Evolutionary conservation across 2,329 filamentous ascomycete genomes (phyloP).

Genomic region (Cladosporium halotolerans): DNA sequence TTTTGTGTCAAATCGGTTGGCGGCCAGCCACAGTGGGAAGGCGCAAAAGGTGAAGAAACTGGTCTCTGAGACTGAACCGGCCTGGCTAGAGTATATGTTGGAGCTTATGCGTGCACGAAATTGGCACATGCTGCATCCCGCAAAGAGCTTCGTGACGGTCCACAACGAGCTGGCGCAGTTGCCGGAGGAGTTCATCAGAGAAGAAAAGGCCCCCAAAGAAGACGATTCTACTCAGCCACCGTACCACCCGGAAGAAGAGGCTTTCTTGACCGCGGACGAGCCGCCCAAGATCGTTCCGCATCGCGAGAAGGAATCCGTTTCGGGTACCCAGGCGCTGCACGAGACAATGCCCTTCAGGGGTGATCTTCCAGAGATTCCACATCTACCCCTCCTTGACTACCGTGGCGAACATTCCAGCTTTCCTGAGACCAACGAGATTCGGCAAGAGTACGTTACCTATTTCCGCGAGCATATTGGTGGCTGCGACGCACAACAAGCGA

Average conservation of each 20-base stretch:
- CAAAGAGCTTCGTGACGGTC: conserved; percentile 58
- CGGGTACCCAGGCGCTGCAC: conserved; percentile 41
- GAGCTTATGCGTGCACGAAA: conserved; percentile 70
- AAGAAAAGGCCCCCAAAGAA: conserved; percentile 4
- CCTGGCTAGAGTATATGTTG: conserved; percentile 73
- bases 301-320: conserved; percentile 47
- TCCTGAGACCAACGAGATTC: conserved; percentile 38
- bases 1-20: conserved; percentile 62
- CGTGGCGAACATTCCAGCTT: conserved; percentile 47
- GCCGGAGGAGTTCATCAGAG: conserved; percentile 58
- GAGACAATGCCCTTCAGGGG: conserved; percentile 43
- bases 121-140: conserved; percentile 76
- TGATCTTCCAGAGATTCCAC: conserved; percentile 42
- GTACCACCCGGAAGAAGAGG: conserved; percentile 22
- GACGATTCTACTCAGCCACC: conserved; percentile 14
- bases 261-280: conserved; percentile 32
- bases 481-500: conserved; percentile 44
- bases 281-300: conserved; percentile 19
- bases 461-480: conserved; percentile 64
- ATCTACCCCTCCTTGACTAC: conserved; percentile 58
- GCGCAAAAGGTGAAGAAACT: conserved; percentile 40
- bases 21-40: conserved; percentile 27
- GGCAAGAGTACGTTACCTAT: conserved; percentile 47
- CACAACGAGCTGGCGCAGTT: conserved; percentile 68
- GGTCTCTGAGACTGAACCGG: conserved; percentile 62